phyloP scores from a whole-genome alignment of 176 grass and related monocot genomes.

The Secale cereale region DNA sequence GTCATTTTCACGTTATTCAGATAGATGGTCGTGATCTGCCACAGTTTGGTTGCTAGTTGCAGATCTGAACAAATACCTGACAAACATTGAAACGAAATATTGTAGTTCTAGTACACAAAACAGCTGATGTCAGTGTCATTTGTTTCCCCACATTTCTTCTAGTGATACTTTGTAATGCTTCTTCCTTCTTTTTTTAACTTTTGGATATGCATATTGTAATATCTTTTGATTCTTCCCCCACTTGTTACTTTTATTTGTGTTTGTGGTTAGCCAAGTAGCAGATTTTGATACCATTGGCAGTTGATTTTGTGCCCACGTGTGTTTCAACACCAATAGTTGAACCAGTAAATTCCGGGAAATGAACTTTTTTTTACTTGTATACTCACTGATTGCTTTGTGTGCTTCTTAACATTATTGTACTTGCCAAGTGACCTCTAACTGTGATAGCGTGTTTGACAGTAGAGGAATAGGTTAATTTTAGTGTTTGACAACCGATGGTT shows the following conservation, averaged over 20 bases:
- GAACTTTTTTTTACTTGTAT: background rate
- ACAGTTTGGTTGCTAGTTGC: constrained; percentile 3
- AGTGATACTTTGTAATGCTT: background rate
- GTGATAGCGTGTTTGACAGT: background rate
- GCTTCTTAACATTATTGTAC: background rate
- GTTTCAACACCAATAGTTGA: background rate
- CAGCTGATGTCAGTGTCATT: background rate
- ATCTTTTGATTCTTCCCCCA: background rate
- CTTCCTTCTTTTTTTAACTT: too few species aligned
- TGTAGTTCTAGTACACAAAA: background rate
- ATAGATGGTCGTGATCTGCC: background rate
- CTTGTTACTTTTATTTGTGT: background rate
- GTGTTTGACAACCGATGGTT: too few species aligned
- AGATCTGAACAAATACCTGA: background rate
- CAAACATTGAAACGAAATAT: background rate
- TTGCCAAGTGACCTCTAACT: background rate
- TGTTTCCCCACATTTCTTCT: background rate
- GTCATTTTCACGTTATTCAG: background rate
- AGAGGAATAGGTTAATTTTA: too few species aligned
- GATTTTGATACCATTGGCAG: background rate
- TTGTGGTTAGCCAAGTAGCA: background rate
- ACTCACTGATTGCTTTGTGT: background rate
- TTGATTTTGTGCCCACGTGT: background rate
- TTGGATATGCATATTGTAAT: too few species aligned
- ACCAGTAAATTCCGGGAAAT: background rate